Evolutionary conservation across 331 rosid species (phyloP), one percentile per base, ranked within the genome.

Genomic region (Malus hybrid): DNA sequence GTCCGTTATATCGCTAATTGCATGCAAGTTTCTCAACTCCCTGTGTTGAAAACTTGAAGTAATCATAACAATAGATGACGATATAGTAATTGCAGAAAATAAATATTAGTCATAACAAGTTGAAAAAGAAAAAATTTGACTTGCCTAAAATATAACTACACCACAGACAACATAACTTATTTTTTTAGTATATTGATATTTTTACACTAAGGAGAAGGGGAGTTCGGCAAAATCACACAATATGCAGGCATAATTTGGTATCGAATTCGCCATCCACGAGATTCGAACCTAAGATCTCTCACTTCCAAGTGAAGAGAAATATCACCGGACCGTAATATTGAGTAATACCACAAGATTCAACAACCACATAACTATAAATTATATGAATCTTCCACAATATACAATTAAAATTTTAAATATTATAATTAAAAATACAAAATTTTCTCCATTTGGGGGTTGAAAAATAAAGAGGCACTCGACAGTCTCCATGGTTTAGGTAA

Each of bases 401-500:
- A 33, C 34, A 15, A 29, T 2, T 30, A 6, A 32, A 44, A 56
- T 57, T 71, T 71, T 7, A 12, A n/a, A 15, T 24, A 22, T 60
- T 14, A 3, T 11, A 55, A 10, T 5, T 71, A 22, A 18, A 71
- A 53, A 28, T n/a, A 65, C 16, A 18, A 39, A 58, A 9, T 39
- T 39, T 39, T 39, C 44, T 39, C 22, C 42, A 15, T 44, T 70
- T 72, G 64, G 53, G 60, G 71, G 55, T 75, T 80, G 44, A 19
- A 39, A 64, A 78, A 50, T 75, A 60, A 66, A 62, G 75, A 39
- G 20, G 70, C 58, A 79, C 44, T 42, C 77, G 84, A 75, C 84
- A 83, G 83, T 72, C 74, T 55, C 20, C 70, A 11, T 13, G 28
- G 77, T 70, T 83, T 79, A 79, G 86, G 86, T 79, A 39, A 50